Base-by-base conservation (phyloP, 2,329 filamentous ascomycete species). In the Pseudofabraea citricarpa region DNA sequence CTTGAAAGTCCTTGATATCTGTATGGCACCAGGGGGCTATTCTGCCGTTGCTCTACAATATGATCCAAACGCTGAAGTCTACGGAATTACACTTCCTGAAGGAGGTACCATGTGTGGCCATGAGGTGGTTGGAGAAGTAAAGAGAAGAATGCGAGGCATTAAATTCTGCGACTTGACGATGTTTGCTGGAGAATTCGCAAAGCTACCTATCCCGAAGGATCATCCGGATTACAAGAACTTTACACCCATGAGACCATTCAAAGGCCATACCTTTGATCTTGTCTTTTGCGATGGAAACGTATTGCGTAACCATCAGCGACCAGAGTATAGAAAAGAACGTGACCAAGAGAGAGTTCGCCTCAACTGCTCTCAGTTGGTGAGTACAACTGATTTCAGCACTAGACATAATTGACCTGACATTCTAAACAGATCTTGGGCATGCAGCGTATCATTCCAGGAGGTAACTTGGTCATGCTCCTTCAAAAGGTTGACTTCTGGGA, bases 221-320 rank as follows among this genome's bases (percentile, higher is more conserved):
- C 42, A 56, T 32, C 51, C 54, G 9, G 44, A 41, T n/a, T 36
- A 27, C 23, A 24, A 40, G 8, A 46, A 36, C 3, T 56, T 57
- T 33, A 33, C 38, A 8, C 29, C 27, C 3, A 23, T 45, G 15
- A 39, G 47, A 5, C 55, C 53, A 2, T 57, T 54, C 46, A 46
- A 18, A 4, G 37, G 21, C 23, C 38, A 56, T n/a, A 50, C 41
- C 18, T 58, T 58, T 24, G 49, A 56, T 29, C 43, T 58, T 5
- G 41, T 58, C n/a, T 54, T 59, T 21, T 56, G 54, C 31, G 56
- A 57, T 43, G 56, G 56, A 3, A 47, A 47, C 19, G 51, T 54
- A 7, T 41, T 58, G n/a, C 46, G 56, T 32, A 55, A 47, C 2
- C 55, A 56, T n/a, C 23, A 52, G 15, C 56, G 55, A 6, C 26